These are phyloP conservation scores for Meyerozyma guilliermondii DNA, from an alignment of 1,139 yeast genomes.

Conservation along the genomic window DNA sequence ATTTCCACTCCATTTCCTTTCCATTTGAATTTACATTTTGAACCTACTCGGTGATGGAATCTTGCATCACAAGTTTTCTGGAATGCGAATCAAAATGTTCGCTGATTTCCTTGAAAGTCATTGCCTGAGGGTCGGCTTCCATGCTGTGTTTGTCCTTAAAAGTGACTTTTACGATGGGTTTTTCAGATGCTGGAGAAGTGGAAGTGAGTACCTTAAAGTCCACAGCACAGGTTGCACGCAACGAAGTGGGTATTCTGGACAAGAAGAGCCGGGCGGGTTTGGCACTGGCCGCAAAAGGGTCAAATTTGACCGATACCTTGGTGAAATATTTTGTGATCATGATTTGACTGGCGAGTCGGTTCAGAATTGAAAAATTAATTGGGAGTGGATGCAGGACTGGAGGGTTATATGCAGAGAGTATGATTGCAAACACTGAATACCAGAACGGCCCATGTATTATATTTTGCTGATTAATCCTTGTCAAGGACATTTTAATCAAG, in stretches of 20 bases:
- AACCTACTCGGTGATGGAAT: slow-evolving; percentile 37
- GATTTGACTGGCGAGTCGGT: slow-evolving; percentile 1
- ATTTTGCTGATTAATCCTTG: too few species aligned
- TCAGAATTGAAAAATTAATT: not conserved
- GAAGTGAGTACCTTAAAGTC: slow-evolving; percentile 51
- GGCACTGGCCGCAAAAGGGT: slow-evolving; percentile 73
- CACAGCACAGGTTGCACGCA: slow-evolving; percentile 46
- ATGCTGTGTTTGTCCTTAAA: slow-evolving; percentile 77
- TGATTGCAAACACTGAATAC: too few species aligned
- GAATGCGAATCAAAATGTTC: slow-evolving; percentile 65
- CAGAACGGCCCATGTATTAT: too few species aligned
- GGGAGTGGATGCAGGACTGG: not conserved
- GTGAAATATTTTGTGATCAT: slow-evolving; percentile 88
- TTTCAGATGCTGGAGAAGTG: slow-evolving; percentile 29
- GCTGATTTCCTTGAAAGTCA: slow-evolving; percentile 49
- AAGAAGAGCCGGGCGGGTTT: slow-evolving; percentile 77
- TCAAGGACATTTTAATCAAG: too few species aligned
- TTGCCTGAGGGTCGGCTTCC: slow-evolving; percentile 58
- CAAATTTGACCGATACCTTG: slow-evolving; percentile 70
- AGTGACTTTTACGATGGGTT: slow-evolving; percentile 65
- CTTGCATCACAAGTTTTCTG: slow-evolving; percentile 61
- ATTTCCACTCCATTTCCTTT: too few species aligned
- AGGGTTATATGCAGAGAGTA: too few species aligned
- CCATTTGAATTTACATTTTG: not conserved
- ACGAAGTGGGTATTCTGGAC: slow-evolving; percentile 70